Conservation (phyloP, 371 early-diverging fungal genomes). For the Saksenaea oblongispora region DNA sequence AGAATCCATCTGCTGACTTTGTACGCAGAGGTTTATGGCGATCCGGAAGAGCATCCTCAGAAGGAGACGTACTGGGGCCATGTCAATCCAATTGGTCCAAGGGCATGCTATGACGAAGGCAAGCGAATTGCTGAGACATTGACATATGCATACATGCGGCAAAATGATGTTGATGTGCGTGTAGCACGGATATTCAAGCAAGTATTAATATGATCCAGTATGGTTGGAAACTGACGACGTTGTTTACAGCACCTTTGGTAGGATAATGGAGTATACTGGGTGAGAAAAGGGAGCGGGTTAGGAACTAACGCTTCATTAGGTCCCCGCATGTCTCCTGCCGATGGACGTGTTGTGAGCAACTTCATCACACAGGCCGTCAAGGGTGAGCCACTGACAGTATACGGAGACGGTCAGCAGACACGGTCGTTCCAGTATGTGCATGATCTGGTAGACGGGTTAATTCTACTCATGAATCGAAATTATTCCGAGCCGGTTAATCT, state of each 20-base stretch:
- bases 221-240: not conserved
- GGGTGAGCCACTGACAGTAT: conserved; percentile 78
- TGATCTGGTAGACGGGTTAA: conserved; percentile 85
- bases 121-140: conserved; percentile 89
- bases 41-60: conserved; percentile 89
- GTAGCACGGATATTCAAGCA: conserved; percentile 86
- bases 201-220: conserved; percentile 14
- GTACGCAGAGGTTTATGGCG: conserved; percentile 82
- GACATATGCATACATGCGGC: conserved; percentile 80
- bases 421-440: conserved; percentile 90
- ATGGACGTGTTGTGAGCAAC: conserved; percentile 90
- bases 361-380: conserved; percentile 87
- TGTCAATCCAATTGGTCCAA: conserved; percentile 83
- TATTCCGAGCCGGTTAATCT: conserved; percentile 80
- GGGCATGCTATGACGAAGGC: conserved; percentile 93
- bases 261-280: not conserved
- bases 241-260: conserved; percentile 25
- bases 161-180: conserved; percentile 81
- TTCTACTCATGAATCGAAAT: conserved; percentile 75
- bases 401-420: conserved; percentile 85
- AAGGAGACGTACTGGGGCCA: conserved; percentile 87
- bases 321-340: conserved; percentile 87
- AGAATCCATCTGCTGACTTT: not conserved
- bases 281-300: not conserved
- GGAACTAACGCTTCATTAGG: conserved; percentile 41